A percentile compares a stretch with the other conserved stretches of the same genome.
These are phyloP conservation scores for Solanum clarkiae DNA, from an alignment of 257 asterid genomes.

Conservation along the genomic window DNA sequence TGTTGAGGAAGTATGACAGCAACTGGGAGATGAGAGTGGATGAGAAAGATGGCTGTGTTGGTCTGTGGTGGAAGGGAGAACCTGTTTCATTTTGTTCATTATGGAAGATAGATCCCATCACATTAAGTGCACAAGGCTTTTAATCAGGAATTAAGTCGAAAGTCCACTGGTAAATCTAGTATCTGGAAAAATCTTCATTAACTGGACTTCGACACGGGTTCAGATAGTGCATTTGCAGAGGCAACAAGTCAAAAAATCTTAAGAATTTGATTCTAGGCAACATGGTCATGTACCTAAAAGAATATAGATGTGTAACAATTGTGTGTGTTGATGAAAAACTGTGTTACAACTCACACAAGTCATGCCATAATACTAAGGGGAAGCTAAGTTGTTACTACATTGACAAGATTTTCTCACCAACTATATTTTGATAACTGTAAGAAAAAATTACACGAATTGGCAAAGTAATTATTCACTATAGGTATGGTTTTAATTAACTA, in stretches of 20 bases:
- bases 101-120: conserved; percentile 40
- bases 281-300: not conserved
- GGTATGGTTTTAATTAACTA: too few relatives aligned
- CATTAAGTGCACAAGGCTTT: not conserved
- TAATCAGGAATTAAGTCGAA: not conserved
- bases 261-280: not conserved
- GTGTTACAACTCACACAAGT: not conserved
- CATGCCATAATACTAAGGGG: not conserved
- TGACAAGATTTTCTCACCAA: not conserved
- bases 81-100: conserved; percentile 64
- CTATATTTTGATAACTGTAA: not conserved
- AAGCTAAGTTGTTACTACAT: not conserved
- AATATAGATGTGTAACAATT: not conserved
- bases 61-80: conserved; percentile 76
- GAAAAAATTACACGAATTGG: too few relatives aligned
- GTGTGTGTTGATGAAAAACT: not conserved
- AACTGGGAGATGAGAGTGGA: conserved; percentile 69
- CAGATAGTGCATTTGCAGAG: not conserved
- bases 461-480: too few relatives aligned
- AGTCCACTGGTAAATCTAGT: not conserved
- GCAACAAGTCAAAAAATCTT: not conserved
- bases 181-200: not conserved
- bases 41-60: conserved; percentile 42
- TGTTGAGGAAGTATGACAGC: conserved; percentile 63
- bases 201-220: not conserved